A percentile compares a stretch with the other conserved stretches of the same genome.
Conservation (phyloP, 139 green algal species). For the Yamagishiella unicocca region DNA sequence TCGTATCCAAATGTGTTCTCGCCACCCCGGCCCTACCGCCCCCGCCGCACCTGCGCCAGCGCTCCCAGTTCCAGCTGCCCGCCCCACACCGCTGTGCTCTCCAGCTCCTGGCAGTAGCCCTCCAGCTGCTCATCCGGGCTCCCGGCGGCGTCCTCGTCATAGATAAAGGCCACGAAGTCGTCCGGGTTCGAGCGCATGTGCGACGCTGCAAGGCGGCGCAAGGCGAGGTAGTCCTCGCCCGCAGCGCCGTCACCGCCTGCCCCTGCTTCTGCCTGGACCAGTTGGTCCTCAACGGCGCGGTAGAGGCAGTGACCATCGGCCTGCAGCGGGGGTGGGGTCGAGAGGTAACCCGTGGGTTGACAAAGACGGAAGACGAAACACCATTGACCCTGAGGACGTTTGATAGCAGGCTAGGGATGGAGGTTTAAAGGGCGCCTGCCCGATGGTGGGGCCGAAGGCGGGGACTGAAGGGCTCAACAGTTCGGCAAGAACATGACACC, state of each 20-base stretch:
- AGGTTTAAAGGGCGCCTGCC: no score
- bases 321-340: conserved; percentile 55
- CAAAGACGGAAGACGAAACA: no score
- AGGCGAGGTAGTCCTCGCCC: conserved; percentile 55
- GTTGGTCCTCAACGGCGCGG: conserved; percentile 90
- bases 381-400: no score
- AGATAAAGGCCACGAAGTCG: conserved; percentile 57
- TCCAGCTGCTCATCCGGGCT: conserved; percentile 66
- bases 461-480: no score
- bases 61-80: conserved; percentile 93
- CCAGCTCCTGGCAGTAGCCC: conserved; percentile 82
- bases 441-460: no score
- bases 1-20: no score
- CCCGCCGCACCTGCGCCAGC: conserved; percentile 63
- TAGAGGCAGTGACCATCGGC: conserved; percentile 97
- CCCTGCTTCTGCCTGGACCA: conserved; percentile 47
- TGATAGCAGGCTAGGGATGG: no score
- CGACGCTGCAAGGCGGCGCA: conserved; percentile 78
- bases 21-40: not conserved
- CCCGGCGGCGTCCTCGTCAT: conserved; percentile 58
- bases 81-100: conserved; percentile 89
- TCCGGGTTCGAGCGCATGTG: conserved; percentile 84
- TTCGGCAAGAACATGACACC: no score
- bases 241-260: not conserved
- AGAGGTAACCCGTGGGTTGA: no score